These are phyloP conservation scores for Bipolaris gigantea DNA, from an alignment of 2,329 filamentous ascomycete species.

Conservation along the genomic window DNA sequence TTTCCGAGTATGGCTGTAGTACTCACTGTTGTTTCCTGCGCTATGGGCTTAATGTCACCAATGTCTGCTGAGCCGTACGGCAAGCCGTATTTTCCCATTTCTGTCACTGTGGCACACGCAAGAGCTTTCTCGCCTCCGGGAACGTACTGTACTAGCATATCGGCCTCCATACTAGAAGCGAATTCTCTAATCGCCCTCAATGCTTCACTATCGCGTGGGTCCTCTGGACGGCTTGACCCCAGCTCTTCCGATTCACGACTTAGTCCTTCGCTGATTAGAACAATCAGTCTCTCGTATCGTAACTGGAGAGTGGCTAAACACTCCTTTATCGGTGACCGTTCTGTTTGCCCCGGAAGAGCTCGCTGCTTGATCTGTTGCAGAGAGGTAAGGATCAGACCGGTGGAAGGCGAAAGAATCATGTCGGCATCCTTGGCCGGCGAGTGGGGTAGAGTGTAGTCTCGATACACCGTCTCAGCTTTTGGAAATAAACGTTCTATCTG, in stretches of 20 bases:
- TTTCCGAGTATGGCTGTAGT: background rate
- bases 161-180: slow-evolving; percentile 44
- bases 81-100: slow-evolving; percentile 42
- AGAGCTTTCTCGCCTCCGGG: slow-evolving; percentile 48
- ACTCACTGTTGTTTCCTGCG: slow-evolving; percentile 59
- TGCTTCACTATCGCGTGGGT: slow-evolving; percentile 47
- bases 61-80: slow-evolving; percentile 32
- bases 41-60: slow-evolving; percentile 45
- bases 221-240: slow-evolving; percentile 27
- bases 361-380: slow-evolving; percentile 73
- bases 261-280: slow-evolving; percentile 63
- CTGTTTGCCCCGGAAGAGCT: slow-evolving; percentile 63
- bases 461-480: slow-evolving; percentile 59
- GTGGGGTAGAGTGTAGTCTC: slow-evolving; percentile 55
- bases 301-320: slow-evolving; percentile 56
- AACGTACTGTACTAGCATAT: slow-evolving; percentile 45
- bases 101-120: slow-evolving; percentile 36
- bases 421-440: slow-evolving; percentile 63
- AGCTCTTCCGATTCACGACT: slow-evolving; percentile 29
- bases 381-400: slow-evolving; percentile 70
- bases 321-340: slow-evolving; percentile 51
- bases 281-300: slow-evolving; percentile 67
- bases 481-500: slow-evolving; percentile 56
- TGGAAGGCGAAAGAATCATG: slow-evolving; percentile 68
- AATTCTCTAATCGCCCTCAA: slow-evolving; percentile 58